Base-by-base conservation (phyloP, 306 rosid genomes). In the Biancaea sappan region DNA sequence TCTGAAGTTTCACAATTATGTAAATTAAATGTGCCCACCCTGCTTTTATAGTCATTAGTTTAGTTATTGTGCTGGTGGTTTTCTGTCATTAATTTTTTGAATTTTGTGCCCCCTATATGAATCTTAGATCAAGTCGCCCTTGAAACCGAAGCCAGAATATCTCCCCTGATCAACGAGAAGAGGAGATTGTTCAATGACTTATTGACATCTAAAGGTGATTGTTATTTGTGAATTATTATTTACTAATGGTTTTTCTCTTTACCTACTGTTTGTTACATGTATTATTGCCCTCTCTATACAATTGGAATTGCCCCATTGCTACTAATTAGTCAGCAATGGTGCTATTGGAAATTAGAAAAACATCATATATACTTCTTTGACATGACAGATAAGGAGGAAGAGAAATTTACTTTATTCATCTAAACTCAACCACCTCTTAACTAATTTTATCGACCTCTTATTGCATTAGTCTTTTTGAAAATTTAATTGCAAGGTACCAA, bases 101-200 rank as follows among this genome's bases (percentile, higher is more conserved):
- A 44, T 50, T 62, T 77, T 72, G 28, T 75, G 73, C 69, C 76
- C 66, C 18, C 31, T 58, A 29, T 73, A 43, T 76, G 69, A 77
- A 72, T 82, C 50, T 80, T 87, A 94, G 99, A 94, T 84, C 91
- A 88, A 82, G 89, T 70, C 82, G 88, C 93, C 58, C 86, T 81
- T 72, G 96, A 94, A 84, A 86, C 88, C 18, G 95, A 90, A 84
- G 96, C 96, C 68, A 90, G 96, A 73, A 88, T 94, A 69, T 78
- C 91, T n/a, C 99, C 99, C 1, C 11, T 94, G 76, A 86, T 92
- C 69, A 88, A 77, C 31, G 99, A 92, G 91, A 92, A 90, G 84
- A 87, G 83, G 83, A 88, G 90, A 81, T 69, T 94, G 90, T 94
- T 94, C 91, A 92, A 94, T 82, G 99, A 92, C 80, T 88, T 94